A percentile compares a stretch with the other conserved stretches of the same genome.
Evolutionary conservation across 192 early-diverging fungal species (phyloP).

Genomic region (Coemansia umbellata): DNA sequence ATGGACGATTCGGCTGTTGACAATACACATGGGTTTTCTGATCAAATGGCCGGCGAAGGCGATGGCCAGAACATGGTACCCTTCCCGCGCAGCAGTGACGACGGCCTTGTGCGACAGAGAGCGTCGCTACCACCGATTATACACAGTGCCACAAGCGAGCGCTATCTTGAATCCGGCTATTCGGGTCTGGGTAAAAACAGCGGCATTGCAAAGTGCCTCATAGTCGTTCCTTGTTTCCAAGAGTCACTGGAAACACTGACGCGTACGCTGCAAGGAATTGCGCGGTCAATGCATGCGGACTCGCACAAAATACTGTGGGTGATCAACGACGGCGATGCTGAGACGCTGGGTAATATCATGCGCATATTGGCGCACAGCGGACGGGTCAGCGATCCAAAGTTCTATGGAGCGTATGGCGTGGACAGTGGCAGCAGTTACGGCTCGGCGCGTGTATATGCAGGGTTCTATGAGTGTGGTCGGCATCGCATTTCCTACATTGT

Average conservation of each 20-base stretch:
- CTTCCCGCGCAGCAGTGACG: not conserved
- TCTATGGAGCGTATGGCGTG: conserved; percentile 42
- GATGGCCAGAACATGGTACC: too few relatives aligned
- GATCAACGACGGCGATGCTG: conserved; percentile 38
- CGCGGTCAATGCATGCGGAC: conserved; percentile 38
- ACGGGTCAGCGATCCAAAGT: conserved; percentile 35
- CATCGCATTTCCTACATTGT: conserved; percentile 92
- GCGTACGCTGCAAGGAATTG: conserved; percentile 38
- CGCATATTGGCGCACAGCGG: conserved; percentile 41
- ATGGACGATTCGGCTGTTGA: not conserved
- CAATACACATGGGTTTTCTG: not conserved
- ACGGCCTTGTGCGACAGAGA: not conserved
- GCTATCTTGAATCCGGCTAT: conserved; percentile 8
- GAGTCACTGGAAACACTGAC: conserved; percentile 38
- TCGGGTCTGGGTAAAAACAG: not conserved
- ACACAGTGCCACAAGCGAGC: not conserved
- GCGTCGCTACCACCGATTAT: not conserved
- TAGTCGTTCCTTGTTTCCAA: conserved; percentile 41
- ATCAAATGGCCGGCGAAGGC: not conserved
- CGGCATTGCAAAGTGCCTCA: conserved; percentile 22
- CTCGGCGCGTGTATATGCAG: conserved; percentile 73
- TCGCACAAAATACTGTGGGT: conserved; percentile 42
- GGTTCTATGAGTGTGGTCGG: conserved; percentile 84
- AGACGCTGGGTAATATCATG: conserved; percentile 21
- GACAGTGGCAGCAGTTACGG: conserved; percentile 26